Evolutionary conservation across 148 eudicot species (phyloP).

Genomic region (Heliamphora exappendiculata): DNA sequence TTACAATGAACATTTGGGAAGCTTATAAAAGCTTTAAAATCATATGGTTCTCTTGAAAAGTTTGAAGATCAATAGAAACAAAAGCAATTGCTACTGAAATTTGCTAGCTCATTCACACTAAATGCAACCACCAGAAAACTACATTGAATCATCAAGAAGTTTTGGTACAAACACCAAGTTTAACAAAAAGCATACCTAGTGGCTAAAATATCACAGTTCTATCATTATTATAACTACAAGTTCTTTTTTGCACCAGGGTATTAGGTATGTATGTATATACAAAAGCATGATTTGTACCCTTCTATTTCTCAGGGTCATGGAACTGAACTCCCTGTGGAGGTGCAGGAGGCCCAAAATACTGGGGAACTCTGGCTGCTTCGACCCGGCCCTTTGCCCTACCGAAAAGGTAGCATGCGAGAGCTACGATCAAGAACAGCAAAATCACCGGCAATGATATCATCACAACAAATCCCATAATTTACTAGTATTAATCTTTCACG

Average conservation of each 20-base stretch:
- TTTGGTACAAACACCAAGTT: background rate
- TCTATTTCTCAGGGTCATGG: constrained; percentile 8
- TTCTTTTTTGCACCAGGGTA: background rate
- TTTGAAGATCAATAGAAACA: no score
- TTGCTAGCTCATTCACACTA: background rate
- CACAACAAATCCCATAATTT: constrained; percentile 34
- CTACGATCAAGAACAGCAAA: constrained; percentile 38
- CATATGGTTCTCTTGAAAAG: no score
- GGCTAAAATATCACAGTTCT: background rate
- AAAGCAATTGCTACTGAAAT: background rate
- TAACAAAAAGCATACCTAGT: background rate
- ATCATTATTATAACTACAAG: background rate
- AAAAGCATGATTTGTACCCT: background rate
- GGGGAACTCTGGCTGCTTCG: constrained; percentile 16
- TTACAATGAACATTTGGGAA: no score
- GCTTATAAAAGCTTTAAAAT: no score
- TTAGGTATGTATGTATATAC: no score
- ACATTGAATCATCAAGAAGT: no score
- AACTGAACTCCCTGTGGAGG: constrained; percentile 29
- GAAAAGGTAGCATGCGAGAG: constrained; percentile 44
- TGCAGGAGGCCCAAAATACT: constrained; percentile 43
- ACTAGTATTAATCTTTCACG: background rate
- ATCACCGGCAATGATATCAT: constrained; percentile 47
- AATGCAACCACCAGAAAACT: no score
- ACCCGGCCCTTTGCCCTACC: constrained; percentile 39